Conservation (phyloP, 2,329 filamentous ascomycete genomes). For the Coniochaeta hoffmannii region DNA sequence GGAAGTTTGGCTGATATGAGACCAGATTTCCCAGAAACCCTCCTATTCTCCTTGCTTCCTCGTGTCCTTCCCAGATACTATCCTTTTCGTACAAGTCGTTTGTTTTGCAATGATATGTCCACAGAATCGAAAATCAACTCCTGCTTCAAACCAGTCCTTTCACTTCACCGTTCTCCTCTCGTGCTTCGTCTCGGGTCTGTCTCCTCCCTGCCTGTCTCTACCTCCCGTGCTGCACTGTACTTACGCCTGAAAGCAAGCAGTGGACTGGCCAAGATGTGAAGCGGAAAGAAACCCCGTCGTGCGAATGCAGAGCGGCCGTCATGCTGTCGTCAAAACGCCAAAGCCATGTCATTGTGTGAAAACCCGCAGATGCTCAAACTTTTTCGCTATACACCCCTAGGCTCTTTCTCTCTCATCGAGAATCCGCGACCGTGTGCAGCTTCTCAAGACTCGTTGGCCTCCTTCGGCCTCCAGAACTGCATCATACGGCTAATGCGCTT, state of each 20-base stretch:
- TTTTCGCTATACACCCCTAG: too few species aligned
- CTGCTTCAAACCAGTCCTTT: background rate
- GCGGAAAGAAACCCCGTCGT: constrained; percentile 6
- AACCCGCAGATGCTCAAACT: constrained; percentile 3
- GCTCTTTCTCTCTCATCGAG: constrained; percentile 1
- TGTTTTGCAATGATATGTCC: constrained; percentile 9
- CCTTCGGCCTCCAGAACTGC: constrained; percentile 68
- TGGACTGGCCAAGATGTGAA: background rate
- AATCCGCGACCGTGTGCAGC: background rate
- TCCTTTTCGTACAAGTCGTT: background rate
- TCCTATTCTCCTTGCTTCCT: background rate
- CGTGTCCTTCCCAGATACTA: background rate
- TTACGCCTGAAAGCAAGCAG: background rate
- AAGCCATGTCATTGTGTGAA: constrained; percentile 13
- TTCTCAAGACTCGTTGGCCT: constrained; percentile 13
- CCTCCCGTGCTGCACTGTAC: background rate
- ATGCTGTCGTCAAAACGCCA: constrained; percentile 21
- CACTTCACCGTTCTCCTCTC: background rate
- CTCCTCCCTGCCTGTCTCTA: background rate
- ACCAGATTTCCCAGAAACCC: background rate
- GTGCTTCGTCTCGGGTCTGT: background rate
- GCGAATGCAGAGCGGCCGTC: constrained; percentile 14
- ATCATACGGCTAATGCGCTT: constrained; percentile 68
- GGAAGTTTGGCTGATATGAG: background rate
- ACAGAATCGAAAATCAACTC: constrained; percentile 8